These are phyloP conservation scores for Zychaea mexicana DNA, from an alignment of 371 early-diverging fungal genomes.

Conservation along the genomic window DNA sequence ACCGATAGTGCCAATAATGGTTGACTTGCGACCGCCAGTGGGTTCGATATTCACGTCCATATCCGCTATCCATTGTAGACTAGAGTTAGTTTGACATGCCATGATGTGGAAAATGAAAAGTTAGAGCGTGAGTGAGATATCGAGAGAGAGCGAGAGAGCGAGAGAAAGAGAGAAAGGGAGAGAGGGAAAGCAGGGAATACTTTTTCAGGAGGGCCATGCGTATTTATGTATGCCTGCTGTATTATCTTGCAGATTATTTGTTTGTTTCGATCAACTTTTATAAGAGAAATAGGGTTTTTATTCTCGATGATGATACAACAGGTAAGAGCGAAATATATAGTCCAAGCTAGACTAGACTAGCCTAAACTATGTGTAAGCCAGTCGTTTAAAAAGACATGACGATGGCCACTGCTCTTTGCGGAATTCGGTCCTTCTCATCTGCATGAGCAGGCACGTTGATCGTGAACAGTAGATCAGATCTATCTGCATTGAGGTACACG, in stretches of 20 bases:
- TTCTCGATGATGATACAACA: no score
- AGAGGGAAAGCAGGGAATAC: not conserved
- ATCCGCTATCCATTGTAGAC: constrained; percentile 75
- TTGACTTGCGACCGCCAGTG: constrained; percentile 70
- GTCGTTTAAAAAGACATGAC: constrained; percentile 55
- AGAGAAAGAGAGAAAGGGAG: not conserved
- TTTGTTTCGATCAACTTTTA: not conserved
- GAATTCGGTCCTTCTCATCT: constrained; percentile 48
- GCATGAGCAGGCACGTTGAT: constrained; percentile 51
- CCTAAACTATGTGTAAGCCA: no score
- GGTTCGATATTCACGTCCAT: constrained; percentile 69
- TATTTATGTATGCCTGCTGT: not conserved
- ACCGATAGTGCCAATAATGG: constrained; percentile 88
- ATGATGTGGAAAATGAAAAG: constrained; percentile 7
- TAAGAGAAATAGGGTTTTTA: no score
- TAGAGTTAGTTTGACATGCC: constrained; percentile 25
- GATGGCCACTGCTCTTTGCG: constrained; percentile 80
- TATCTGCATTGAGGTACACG: constrained; percentile 85
- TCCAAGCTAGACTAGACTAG: no score
- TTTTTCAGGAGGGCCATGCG: not conserved
- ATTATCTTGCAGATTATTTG: not conserved
- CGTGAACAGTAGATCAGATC: constrained; percentile 76
- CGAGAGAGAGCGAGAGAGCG: not conserved
- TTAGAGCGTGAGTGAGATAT: constrained; percentile 6
- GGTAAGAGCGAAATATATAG: no score